A percentile compares a stretch with the other conserved stretches of the same genome.
phyloP scores from a whole-genome alignment of 176 grass and related monocot genomes.

The Microstegium vimineum region DNA sequence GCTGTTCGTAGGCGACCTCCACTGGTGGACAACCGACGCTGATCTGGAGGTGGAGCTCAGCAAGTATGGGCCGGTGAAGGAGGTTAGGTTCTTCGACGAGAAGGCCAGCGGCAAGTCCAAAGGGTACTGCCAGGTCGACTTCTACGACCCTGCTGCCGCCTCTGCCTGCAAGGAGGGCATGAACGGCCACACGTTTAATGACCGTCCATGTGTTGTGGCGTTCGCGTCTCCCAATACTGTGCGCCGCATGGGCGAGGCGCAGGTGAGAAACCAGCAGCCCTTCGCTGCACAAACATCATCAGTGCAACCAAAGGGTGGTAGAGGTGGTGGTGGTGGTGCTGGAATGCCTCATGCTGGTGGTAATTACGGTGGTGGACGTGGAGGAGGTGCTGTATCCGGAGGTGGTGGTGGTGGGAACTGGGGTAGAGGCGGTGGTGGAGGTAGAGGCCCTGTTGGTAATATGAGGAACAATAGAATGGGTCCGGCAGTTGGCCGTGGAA shows the following conservation, averaged over 20 bases:
- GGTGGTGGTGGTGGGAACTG: conserved; percentile 48
- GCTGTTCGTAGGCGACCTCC: conserved; percentile 79
- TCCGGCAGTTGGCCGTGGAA: conserved; percentile 45
- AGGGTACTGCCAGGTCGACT: conserved; percentile 77
- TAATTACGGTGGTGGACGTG: conserved; percentile 51
- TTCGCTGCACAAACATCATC: conserved; percentile 38
- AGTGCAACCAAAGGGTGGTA: conserved; percentile 46
- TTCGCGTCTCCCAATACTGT: conserved; percentile 47
- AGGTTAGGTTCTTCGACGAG: conserved; percentile 89
- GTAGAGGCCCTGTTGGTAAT: conserved; percentile 55
- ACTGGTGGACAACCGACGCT: conserved; percentile 95
- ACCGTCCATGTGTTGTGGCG: conserved; percentile 70
- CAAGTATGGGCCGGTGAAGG: conserved; percentile 80
- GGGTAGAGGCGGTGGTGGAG: conserved; percentile 52
- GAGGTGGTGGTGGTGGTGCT: conserved; percentile 27
- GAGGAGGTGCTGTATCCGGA: conserved; percentile 19
- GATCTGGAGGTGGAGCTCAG: conserved; percentile 67
- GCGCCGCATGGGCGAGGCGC: conserved; percentile 68
- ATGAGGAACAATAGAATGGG: conserved; percentile 59
- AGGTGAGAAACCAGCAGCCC: conserved; percentile 60
- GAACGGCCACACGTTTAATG: conserved; percentile 70
- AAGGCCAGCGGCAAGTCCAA: conserved; percentile 93
- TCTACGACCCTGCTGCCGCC: conserved; percentile 49
- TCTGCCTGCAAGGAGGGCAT: conserved; percentile 69
- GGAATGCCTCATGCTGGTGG: conserved; percentile 35